Percentiles rank a stretch among this genome's conserved stretches.
Evolutionary conservation across 257 asterid species (phyloP).

Genomic region (Echium plantagineum): DNA sequence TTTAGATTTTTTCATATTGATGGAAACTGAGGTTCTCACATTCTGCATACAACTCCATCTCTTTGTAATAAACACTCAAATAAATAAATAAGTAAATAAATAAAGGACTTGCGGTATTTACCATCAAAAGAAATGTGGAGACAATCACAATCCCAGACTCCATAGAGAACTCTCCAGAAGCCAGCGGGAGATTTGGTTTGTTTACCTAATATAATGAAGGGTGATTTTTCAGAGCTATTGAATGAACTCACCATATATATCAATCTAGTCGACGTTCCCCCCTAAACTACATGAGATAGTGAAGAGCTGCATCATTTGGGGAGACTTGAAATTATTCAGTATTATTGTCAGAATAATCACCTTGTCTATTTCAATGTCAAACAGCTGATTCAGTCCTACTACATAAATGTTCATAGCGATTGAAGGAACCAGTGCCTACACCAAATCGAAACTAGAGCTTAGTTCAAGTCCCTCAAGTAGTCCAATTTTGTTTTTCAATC

Average conservation of each 20-base stretch:
- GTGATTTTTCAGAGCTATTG: neutral
- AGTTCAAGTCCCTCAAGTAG: neutral
- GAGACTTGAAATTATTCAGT: neutral
- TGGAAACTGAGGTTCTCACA: too few species aligned
- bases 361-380: slow-evolving; percentile 16
- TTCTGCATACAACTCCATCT: too few species aligned
- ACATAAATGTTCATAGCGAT: slow-evolving; percentile 14
- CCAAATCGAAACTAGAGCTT: neutral
- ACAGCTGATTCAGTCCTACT: slow-evolving; percentile 14
- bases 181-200: slow-evolving; percentile 16
- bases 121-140: slow-evolving; percentile 7
- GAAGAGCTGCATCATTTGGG: neutral
- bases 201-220: slow-evolving; percentile 4
- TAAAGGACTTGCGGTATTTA: neutral
- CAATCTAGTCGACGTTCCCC: neutral
- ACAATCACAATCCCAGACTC: slow-evolving; percentile 6
- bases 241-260: neutral
- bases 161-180: slow-evolving; percentile 16
- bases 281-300: neutral
- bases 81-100: too few species aligned
- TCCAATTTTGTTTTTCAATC: neutral
- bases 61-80: too few species aligned
- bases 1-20: too few species aligned
- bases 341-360: neutral
- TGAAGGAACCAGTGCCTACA: slow-evolving; percentile 14